These are phyloP conservation scores for Hymenotorrendiella dingleyae DNA, from an alignment of 2,329 filamentous ascomycete genomes.

Conservation along the genomic window DNA sequence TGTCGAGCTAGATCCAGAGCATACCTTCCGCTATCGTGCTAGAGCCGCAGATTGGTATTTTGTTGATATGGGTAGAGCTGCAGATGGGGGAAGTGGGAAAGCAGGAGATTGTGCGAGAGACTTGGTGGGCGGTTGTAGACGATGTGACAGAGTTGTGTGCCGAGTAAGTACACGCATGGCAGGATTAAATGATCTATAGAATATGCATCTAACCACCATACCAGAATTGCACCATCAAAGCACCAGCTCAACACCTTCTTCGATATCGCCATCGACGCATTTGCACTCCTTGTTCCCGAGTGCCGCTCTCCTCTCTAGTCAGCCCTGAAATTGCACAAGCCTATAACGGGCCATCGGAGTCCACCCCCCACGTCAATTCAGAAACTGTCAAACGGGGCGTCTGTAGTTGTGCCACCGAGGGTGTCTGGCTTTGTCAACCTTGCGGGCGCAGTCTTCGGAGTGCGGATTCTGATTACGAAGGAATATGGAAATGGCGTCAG, in stretches of 20 bases:
- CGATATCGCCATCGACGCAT: constrained; percentile 74
- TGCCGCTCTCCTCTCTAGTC: constrained; percentile 55
- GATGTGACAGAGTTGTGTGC: constrained; percentile 73
- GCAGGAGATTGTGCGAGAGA: constrained; percentile 77
- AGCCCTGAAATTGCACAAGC: constrained; percentile 15
- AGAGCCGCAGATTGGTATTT: constrained; percentile 54
- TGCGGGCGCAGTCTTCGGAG: constrained; percentile 68
- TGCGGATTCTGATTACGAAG: constrained; percentile 52
- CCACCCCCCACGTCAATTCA: constrained; percentile 48
- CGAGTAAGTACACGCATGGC: constrained; percentile 63
- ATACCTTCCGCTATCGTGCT: constrained; percentile 52
- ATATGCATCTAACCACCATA: constrained; percentile 4
- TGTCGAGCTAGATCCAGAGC: constrained; percentile 46
- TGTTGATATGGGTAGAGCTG: constrained; percentile 45
- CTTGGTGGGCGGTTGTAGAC: constrained; percentile 76
- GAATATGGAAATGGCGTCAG: constrained; percentile 84
- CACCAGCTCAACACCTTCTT: constrained; percentile 61
- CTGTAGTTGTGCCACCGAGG: constrained; percentile 37
- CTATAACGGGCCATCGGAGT: constrained; percentile 37
- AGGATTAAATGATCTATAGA: not conserved
- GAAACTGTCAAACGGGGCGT: constrained; percentile 27
- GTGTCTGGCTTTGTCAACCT: constrained; percentile 79
- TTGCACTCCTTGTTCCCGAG: constrained; percentile 68
- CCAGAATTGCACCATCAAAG: constrained; percentile 87
- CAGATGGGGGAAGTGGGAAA: constrained; percentile 54